These are phyloP conservation scores for Trichoderma polysporum DNA, from an alignment of 2,329 filamentous ascomycete genomes.

Conservation along the genomic window DNA sequence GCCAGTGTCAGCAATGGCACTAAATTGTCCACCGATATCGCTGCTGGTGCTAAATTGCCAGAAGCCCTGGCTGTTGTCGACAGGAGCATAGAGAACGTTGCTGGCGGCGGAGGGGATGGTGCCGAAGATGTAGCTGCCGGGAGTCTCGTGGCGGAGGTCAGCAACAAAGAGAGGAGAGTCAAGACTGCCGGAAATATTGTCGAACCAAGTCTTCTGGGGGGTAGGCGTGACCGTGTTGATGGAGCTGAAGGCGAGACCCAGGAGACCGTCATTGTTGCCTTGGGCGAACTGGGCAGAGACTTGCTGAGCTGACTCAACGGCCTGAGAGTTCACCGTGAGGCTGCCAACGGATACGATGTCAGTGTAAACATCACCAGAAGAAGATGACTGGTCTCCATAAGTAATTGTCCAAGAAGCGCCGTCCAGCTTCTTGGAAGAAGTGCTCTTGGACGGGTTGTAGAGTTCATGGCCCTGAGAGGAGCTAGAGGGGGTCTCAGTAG, in stretches of 20 bases:
- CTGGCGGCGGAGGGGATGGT: conserved; percentile 60
- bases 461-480: conserved; percentile 41
- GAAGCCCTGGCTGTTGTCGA: conserved; percentile 63
- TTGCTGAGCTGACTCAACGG: conserved; percentile 43
- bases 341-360: conserved; percentile 45
- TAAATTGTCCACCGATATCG: conserved; percentile 31
- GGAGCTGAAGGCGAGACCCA: conserved; percentile 45
- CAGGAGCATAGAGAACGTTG: conserved; percentile 58
- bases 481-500: conserved; percentile 40
- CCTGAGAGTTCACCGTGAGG: conserved; percentile 41
- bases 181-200: conserved; percentile 30
- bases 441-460: conserved; percentile 41
- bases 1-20: conserved; percentile 56
- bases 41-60: conserved; percentile 48
- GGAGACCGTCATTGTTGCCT: conserved; percentile 44
- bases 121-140: conserved; percentile 72
- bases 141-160: conserved; percentile 53
- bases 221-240: conserved; percentile 44
- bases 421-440: conserved; percentile 37
- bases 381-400: conserved; percentile 46
- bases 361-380: conserved; percentile 44
- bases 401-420: conserved; percentile 43
- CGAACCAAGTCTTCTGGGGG: conserved; percentile 45
- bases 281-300: conserved; percentile 42
- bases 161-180: conserved; percentile 60